Evolutionary conservation across 805 yeast genomes (phyloP).

Genomic region (Kodamaea neixiangensis): DNA sequence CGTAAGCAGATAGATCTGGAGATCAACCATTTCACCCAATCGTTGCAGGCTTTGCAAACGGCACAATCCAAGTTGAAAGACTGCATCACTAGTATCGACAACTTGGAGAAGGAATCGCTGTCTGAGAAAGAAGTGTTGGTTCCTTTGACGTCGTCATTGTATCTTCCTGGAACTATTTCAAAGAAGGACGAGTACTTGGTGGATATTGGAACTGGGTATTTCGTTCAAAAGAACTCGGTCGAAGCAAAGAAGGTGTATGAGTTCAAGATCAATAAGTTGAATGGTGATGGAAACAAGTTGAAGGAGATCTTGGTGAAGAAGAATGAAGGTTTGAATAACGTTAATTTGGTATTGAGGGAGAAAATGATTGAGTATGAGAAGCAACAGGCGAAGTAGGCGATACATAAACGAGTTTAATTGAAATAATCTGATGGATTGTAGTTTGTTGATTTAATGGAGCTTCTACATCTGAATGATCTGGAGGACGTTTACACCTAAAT

Average conservation of each 20-base stretch:
- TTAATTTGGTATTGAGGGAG: slow-evolving; percentile 58
- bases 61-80: slow-evolving; percentile 84
- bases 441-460: neutral
- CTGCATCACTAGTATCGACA: slow-evolving; percentile 70
- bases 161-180: slow-evolving; percentile 79
- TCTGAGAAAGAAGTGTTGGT: slow-evolving; percentile 60
- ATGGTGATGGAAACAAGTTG: slow-evolving; percentile 70
- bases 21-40: slow-evolving; percentile 79
- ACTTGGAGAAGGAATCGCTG: slow-evolving; percentile 39
- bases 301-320: slow-evolving; percentile 77
- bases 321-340: slow-evolving; percentile 58
- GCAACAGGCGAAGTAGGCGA: slow-evolving; percentile 15
- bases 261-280: slow-evolving; percentile 69
- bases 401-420: neutral
- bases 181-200: slow-evolving; percentile 74
- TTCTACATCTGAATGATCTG: no score
- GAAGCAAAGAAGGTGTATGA: slow-evolving; percentile 75
- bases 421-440: no score
- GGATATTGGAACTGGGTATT: slow-evolving; percentile 96
- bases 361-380: slow-evolving; percentile 51
- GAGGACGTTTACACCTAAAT: no score
- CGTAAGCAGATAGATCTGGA: slow-evolving; percentile 84
- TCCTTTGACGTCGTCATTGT: slow-evolving; percentile 86
- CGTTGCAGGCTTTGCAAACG: slow-evolving; percentile 77
- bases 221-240: slow-evolving; percentile 70